Percentiles rank a stretch among this genome's conserved stretches.
These are phyloP conservation scores for Mucor piriformis DNA, from an alignment of 371 early-diverging fungal species.

Conservation along the genomic window DNA sequence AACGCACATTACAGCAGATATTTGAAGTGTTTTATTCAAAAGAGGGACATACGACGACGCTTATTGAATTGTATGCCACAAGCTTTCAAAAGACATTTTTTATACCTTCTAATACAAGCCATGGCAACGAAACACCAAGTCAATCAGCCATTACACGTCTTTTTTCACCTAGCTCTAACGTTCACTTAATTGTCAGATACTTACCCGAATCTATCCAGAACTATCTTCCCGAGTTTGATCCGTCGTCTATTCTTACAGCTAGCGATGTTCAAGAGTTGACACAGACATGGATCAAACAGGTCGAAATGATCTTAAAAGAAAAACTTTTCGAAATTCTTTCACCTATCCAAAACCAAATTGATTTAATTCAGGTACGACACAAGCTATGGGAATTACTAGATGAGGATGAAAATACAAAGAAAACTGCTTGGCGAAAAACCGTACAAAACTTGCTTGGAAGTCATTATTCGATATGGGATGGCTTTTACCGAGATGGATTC, in stretches of 20 bases:
- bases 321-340: constrained; percentile 35
- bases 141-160: constrained; percentile 52
- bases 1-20: constrained; percentile 47
- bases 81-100: constrained; percentile 36
- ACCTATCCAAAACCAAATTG: constrained; percentile 35
- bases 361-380: constrained; percentile 35
- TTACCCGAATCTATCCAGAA: constrained; percentile 57
- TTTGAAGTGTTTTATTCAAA: constrained; percentile 37
- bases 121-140: constrained; percentile 21
- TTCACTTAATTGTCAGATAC: constrained; percentile 59
- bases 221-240: constrained; percentile 47
- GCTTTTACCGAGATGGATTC: constrained; percentile 41
- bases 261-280: constrained; percentile 28
- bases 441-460: constrained; percentile 25
- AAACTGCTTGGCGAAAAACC: constrained; percentile 16
- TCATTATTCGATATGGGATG: constrained; percentile 46
- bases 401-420: constrained; percentile 32
- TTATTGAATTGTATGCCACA: constrained; percentile 28
- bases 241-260: constrained; percentile 23
- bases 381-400: constrained; percentile 42
- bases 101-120: constrained; percentile 26
- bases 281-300: constrained; percentile 38
- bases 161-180: constrained; percentile 62
- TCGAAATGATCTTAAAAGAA: constrained; percentile 25
- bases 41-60: constrained; percentile 7